Evolutionary conservation across 2,329 filamentous ascomycete genomes (phyloP), one percentile per base, ranked within the genome.

Genomic region (Colletotrichum viniferum): DNA sequence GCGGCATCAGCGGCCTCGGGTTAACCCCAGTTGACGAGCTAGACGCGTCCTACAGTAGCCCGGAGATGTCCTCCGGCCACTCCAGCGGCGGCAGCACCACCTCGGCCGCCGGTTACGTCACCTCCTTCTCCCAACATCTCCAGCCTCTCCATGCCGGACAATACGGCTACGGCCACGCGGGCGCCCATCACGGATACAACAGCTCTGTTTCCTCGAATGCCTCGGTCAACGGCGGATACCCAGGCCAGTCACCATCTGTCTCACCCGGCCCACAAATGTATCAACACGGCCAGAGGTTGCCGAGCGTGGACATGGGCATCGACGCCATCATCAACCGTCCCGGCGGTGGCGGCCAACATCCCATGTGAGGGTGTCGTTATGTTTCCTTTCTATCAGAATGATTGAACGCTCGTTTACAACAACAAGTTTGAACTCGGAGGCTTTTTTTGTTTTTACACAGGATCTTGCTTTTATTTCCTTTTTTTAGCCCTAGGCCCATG

Each of bases 1-100:
- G 91, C 86, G 93, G 92, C 81, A 90, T 94, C 86, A 92, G 90
- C 82, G 89, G 88, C 83, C 89, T 89, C 84, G 89, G 86, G 83
- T 86, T 91, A 83, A 90, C 88, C 77, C 88, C 88, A 81, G 87
- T 90, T 85, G 90, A 91, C 84, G 90, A 92, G 81, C 83, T 91
- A 81, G 89, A 91, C 82, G 85, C 88, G 79, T 87, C 87, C 79
- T 90, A 90, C 84, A 90, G 86, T 85, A 90, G 88, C 81, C 88
- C 88, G 79, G 88, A 89, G 81, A 87, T 84, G 74, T 84, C 85
- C 38, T 87, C 87, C 36, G 85, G 83, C 75, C 85, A 86, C 78
- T 86, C 86, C 74, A 83, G 86, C 66, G 81, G 79, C 24, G 80
- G 80, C 78, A 84, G 84, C 80, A 76, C 62, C 64, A 83, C 81